Base-by-base conservation (phyloP, 2,329 filamentous ascomycete species). In the Botryosphaeria dothidea region DNA sequence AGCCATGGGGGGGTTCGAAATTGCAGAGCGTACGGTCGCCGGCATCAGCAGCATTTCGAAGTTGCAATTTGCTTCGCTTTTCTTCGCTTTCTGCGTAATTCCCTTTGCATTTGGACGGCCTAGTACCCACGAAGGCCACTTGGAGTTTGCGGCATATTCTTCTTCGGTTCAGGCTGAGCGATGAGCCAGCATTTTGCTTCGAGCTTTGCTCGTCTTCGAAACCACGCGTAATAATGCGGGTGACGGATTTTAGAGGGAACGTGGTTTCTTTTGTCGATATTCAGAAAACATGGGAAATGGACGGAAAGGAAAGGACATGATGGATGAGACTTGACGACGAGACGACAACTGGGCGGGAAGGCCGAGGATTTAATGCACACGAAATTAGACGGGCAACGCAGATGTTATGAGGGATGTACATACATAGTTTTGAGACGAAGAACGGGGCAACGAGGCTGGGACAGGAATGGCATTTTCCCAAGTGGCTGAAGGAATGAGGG, bases 141-240 rank as follows among this genome's bases (percentile, higher is more conserved):
- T 60, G 56, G 56, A 38, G 56, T 60, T 52, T 46, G 27, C 41
- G 56, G 56, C 27, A 60, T 60, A 43, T 46, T 46, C 41, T 13
- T 17, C 27, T 46, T 31, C 38, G 54, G 17, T 45, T 43, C 23
- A 8, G 21, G 31, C 27, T 34, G n/a, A 21, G 25, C 41, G 41
- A 23, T 25, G 41, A 60, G 56, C 13, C 21, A 9, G 17, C 15
- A n/a, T 23, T 25, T 46, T 41, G 56, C 25, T 34, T 60, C n/a
- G 41, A 60, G 56, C 6, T 8, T 34, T 36, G 8, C 46, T 60
- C 17, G 19, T 15, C 29, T 60, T 46, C 56, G 11, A 25, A 60
- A 31, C 56, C 56, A 46, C 41, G 38, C 56, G n/a, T 60, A 60
- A 60, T 60, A 60, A 1, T 46, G 27, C 56, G 38, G 25, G 27